Evolutionary conservation across 2,329 filamentous ascomycete species (phyloP).

Genomic region (Clonostachys chloroleuca): DNA sequence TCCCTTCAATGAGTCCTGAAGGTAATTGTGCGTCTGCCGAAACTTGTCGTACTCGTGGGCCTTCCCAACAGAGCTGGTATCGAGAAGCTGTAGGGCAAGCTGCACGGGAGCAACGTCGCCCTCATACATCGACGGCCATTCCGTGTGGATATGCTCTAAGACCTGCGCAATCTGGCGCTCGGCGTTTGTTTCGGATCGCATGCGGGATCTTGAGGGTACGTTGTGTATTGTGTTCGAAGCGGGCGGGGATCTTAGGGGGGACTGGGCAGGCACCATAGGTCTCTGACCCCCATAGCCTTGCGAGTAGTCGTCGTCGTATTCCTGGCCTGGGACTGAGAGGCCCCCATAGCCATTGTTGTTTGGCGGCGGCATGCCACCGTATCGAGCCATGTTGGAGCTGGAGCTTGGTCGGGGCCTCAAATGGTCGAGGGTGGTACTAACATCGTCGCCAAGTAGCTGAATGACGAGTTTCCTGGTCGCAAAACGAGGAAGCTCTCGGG

Average conservation of each 20-base stretch:
- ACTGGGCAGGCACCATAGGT: conserved; percentile 32
- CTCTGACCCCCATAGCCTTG: conserved; percentile 15
- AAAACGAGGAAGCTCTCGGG: no score
- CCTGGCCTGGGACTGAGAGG: conserved; percentile 18
- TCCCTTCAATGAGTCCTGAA: conserved; percentile 88
- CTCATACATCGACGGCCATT: conserved; percentile 90
- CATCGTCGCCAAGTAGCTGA: no score
- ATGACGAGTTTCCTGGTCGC: no score
- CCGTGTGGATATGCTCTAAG: conserved; percentile 76
- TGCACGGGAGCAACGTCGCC: conserved; percentile 90
- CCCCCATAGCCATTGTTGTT: conserved; percentile 22
- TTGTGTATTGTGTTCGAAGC: conserved; percentile 11
- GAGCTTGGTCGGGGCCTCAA: no score
- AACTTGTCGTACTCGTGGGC: conserved; percentile 87
- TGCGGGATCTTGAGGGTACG: conserved; percentile 26
- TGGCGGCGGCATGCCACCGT: conserved; percentile 28
- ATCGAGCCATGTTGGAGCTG: conserved; percentile 42
- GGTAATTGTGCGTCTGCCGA: conserved; percentile 73
- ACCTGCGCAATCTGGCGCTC: conserved; percentile 59
- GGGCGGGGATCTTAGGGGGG: neutral
- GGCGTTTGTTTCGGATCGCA: conserved; percentile 38
- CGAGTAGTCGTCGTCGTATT: conserved; percentile 37
- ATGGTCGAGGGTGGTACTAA: no score
- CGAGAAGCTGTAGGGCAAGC: conserved; percentile 89
- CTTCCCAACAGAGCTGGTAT: conserved; percentile 87